Base-by-base conservation (phyloP, 2,329 filamentous ascomycete genomes). In the Immersiporthe knoxdaviesiana region DNA sequence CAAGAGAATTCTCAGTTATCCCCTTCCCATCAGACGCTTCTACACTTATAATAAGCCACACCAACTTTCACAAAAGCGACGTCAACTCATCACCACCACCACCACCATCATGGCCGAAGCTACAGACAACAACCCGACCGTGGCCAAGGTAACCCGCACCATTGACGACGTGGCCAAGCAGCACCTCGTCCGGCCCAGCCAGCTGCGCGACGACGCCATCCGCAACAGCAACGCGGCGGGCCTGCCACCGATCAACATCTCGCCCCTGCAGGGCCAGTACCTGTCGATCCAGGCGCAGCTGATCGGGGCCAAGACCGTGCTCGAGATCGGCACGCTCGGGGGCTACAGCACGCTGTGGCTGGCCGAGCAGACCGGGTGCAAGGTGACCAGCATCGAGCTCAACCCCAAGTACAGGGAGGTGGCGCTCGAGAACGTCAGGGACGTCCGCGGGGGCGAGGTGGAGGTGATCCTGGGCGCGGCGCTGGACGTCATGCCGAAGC, bases 261-360 rank as follows among this genome's bases (percentile, higher is more conserved):
- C 76, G 3, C 73, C 77, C 0, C 73, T 78, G 11, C 74, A 79
- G 58, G 81, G 80, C 39, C 79, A 80, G 67, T 78, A 77, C 61
- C 75, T 84, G 11, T 76, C 80, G 14, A 72, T 84, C 18, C 81
- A 81, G 59, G 76, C 77, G 64, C 77, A 77, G 60, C 70, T 80
- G 44, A 76, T 78, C 1, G 72, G 74, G 30, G 79, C 78, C 50
- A 78, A 79, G 66, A 73, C 76, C 5, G 78, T 84, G 2, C 82
- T 88, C 47, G 86, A 89, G 74, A 78, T 88, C 62, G 86, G 86
- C 32, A 87, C 84, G 0, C 75, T 88, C 35, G 85, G 85, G 16
- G 86, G 82, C 10, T 88, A 86, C 75, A 82, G 81, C 1, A 81
- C 83, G 18, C 84, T 87, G 66, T 88, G 83, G 80, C 79, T 88